Evolutionary conservation across 106 monocot species (phyloP).

Genomic region (Dendrobium huoshanense): DNA sequence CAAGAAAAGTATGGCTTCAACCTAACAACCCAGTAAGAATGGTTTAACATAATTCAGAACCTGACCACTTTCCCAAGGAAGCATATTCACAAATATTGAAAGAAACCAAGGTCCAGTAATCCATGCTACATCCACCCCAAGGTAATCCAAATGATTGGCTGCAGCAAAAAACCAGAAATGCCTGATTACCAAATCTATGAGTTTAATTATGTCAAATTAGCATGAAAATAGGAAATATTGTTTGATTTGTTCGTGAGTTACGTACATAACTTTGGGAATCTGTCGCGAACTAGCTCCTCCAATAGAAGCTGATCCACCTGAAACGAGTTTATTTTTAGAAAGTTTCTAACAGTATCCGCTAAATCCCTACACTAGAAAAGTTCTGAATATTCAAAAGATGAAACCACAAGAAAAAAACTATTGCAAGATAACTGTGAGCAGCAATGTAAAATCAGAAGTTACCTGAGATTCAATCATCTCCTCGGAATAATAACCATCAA

Average conservation of each 20-base stretch:
- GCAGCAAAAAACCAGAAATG: conserved; percentile 16
- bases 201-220: neutral
- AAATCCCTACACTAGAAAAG: neutral
- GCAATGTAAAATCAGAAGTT: conserved; percentile 4
- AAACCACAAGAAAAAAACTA: neutral
- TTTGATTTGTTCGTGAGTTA: neutral
- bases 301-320: conserved; percentile 98
- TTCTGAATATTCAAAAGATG: neutral
- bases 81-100: conserved; percentile 96
- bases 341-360: neutral
- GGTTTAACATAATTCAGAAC: conserved; percentile 22
- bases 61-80: conserved; percentile 99
- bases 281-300: conserved; percentile 89
- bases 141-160: conserved; percentile 97
- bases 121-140: conserved; percentile 98
- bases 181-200: neutral
- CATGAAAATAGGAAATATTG: neutral
- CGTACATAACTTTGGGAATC: conserved; percentile 87
- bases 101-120: conserved; percentile 98
- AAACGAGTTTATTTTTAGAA: neutral
- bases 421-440: neutral
- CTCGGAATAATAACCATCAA: conserved; percentile 94
- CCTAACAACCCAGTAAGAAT: neutral
- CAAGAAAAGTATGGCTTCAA: neutral
- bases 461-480: conserved; percentile 99